phyloP scores from a whole-genome alignment of 2,329 filamentous ascomycete genomes.

The Penicillium sp. region DNA sequence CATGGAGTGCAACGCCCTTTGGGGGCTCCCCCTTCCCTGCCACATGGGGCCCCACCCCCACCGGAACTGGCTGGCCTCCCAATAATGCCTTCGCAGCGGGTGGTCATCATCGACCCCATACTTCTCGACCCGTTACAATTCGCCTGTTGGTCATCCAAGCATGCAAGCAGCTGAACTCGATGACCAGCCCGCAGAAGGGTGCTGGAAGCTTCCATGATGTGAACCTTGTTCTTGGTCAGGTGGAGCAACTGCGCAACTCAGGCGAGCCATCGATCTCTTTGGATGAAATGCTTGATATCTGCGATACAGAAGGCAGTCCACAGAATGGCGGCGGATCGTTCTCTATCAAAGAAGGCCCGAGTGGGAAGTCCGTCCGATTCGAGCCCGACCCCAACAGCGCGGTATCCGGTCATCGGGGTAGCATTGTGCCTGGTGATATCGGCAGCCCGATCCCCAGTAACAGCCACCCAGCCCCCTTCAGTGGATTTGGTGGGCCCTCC shows the following conservation, averaged over 20 bases:
- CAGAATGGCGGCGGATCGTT: conserved; percentile 92
- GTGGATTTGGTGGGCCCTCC: conserved; percentile 34
- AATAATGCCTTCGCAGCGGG: conserved; percentile 50
- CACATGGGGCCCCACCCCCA: conserved; percentile 40
- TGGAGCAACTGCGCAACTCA: conserved; percentile 62
- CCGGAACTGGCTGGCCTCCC: conserved; percentile 48
- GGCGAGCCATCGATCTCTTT: conserved; percentile 56
- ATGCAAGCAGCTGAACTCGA: conserved; percentile 62
- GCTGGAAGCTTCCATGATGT: conserved; percentile 69
- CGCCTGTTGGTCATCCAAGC: conserved; percentile 74
- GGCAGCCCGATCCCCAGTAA: conserved; percentile 60
- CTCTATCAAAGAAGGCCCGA: conserved; percentile 59
- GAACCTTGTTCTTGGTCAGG: conserved; percentile 59
- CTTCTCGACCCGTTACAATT: conserved; percentile 66
- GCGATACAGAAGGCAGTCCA: conserved; percentile 82
- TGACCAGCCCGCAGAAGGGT: conserved; percentile 39
- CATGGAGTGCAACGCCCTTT: conserved; percentile 40
- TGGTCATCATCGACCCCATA: conserved; percentile 49
- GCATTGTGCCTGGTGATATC: conserved; percentile 62
- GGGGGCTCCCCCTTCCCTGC: conserved; percentile 39
- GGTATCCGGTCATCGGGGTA: conserved; percentile 42
- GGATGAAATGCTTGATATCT: conserved; percentile 75
- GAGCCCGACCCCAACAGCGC: conserved; percentile 53
- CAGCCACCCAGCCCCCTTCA: conserved; percentile 39
- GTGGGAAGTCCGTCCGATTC: conserved; percentile 45